A percentile compares a stretch with the other conserved stretches of the same genome.
phyloP scores from a whole-genome alignment of 208 protist species.

The Acanthamoeba lenticulata region DNA sequence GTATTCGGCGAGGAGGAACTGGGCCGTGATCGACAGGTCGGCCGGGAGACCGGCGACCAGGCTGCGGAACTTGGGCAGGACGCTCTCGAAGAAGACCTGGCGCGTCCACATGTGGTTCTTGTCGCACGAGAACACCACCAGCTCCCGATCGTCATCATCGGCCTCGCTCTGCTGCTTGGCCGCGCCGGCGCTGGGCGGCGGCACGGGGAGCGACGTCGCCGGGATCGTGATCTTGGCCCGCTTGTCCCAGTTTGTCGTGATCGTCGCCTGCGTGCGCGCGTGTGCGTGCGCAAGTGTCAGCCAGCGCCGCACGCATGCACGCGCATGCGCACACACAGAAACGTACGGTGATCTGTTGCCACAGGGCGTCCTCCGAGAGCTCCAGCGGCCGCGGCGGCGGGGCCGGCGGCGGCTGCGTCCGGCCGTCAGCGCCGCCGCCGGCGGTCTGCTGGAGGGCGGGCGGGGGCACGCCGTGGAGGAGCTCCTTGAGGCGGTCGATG shows the following conservation, averaged over 20 bases:
- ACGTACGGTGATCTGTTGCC: not conserved
- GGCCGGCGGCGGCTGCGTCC: too few relatives aligned
- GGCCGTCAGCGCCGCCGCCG: too few relatives aligned
- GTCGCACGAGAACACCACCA: conserved; percentile 47
- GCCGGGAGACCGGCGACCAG: not conserved
- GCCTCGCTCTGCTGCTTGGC: not conserved
- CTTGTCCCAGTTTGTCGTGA: conserved; percentile 21
- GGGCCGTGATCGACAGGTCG: conserved; percentile 5
- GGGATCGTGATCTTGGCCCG: not conserved
- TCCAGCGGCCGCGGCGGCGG: too few relatives aligned
- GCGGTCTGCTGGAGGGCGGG: too few relatives aligned
- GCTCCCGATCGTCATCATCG: not conserved
- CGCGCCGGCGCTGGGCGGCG: not conserved
- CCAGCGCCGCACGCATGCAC: too few relatives aligned
- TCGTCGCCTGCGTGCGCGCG: not conserved
- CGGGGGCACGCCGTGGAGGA: not conserved
- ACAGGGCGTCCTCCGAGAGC: conserved; percentile 30
- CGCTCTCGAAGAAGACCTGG: conserved; percentile 27
- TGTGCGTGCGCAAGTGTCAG: too few relatives aligned
- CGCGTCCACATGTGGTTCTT: conserved; percentile 26
- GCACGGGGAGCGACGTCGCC: not conserved
- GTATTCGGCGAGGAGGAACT: conserved; percentile 9
- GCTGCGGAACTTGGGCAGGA: conserved; percentile 37
- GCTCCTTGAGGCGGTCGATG: not conserved
- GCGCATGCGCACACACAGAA: not conserved